Conservation (phyloP, 495 filamentous ascomycete genomes). For the Penicillium subrubescens region DNA sequence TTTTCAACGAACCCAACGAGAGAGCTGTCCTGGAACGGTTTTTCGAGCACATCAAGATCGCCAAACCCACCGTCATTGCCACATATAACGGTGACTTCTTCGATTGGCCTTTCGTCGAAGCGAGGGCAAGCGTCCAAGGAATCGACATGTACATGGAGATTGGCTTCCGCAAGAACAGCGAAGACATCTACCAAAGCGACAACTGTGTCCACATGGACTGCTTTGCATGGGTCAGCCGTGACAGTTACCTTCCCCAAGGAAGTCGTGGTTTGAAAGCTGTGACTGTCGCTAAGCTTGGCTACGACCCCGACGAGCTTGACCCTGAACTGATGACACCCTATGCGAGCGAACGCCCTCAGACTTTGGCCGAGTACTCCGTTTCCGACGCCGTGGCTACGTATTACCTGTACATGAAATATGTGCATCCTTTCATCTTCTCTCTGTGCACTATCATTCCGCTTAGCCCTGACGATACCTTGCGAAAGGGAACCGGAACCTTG, state of each 20-base stretch:
- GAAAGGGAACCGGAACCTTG: constrained; percentile 95
- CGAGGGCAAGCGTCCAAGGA: constrained; percentile 87
- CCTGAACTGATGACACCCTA: constrained; percentile 97
- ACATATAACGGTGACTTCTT: constrained; percentile 99
- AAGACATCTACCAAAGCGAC: constrained; percentile 93
- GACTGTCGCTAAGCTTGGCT: constrained; percentile 95
- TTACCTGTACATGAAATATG: constrained; percentile 99
- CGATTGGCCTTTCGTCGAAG: constrained; percentile 99
- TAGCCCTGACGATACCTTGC: constrained; percentile 85
- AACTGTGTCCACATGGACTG: constrained; percentile 99
- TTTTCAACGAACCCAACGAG: constrained; percentile 98
- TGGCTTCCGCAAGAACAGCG: constrained; percentile 90
- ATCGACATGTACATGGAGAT: constrained; percentile 99
- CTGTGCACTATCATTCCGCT: constrained; percentile 95
- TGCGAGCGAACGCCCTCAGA: constrained; percentile 89
- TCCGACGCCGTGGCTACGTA: constrained; percentile 99
- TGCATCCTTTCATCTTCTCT: constrained; percentile 99
- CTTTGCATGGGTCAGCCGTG: constrained; percentile 97
- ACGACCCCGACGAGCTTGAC: constrained; percentile 97
- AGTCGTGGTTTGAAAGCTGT: constrained; percentile 97
- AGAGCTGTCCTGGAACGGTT: constrained; percentile 86
- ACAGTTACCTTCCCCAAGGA: constrained; percentile 96
- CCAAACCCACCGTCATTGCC: constrained; percentile 91
- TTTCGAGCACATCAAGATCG: constrained; percentile 93
- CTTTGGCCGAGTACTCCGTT: constrained; percentile 94